Conservation (phyloP, 108 stramenopile species). For the Pseudonitzschia pungens region DNA sequence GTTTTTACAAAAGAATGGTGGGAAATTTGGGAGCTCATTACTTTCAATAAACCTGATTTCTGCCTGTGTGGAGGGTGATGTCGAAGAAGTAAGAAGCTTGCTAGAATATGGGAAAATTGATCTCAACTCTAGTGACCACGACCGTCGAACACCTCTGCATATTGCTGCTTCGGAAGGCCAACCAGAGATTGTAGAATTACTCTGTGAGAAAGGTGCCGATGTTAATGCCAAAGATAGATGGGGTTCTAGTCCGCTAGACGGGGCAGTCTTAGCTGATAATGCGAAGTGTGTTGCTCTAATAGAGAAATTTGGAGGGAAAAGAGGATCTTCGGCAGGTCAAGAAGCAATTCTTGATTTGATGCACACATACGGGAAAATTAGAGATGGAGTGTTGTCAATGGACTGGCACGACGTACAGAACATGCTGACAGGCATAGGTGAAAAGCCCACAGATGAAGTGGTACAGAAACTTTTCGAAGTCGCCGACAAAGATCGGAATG, state of each 20-base stretch:
- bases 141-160: slow-evolving; percentile 69
- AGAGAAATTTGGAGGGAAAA: slow-evolving; percentile 44
- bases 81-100: slow-evolving; percentile 60
- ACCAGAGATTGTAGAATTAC: slow-evolving; percentile 43
- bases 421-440: slow-evolving; percentile 55
- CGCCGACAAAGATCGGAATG: slow-evolving; percentile 47
- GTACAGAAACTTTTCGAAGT: slow-evolving; percentile 50
- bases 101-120: slow-evolving; percentile 48
- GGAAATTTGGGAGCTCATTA: slow-evolving; percentile 54
- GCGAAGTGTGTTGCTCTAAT: slow-evolving; percentile 40
- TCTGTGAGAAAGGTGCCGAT: slow-evolving; percentile 70
- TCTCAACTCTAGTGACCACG: slow-evolving; percentile 69
- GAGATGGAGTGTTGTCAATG: slow-evolving; percentile 35
- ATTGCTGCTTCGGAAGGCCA: slow-evolving; percentile 72
- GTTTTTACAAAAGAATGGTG: slow-evolving; percentile 51
- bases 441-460: slow-evolving; percentile 50
- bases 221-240: slow-evolving; percentile 74
- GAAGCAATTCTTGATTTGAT: slow-evolving; percentile 58
- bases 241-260: slow-evolving; percentile 75
- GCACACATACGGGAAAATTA: slow-evolving; percentile 50
- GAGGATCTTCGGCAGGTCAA: slow-evolving; percentile 15
- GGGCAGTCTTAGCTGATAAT: slow-evolving; percentile 45
- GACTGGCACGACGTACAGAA: slow-evolving; percentile 63
- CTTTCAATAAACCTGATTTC: slow-evolving; percentile 54
- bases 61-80: slow-evolving; percentile 65